These are phyloP conservation scores for Exophiala aquamarina DNA, from an alignment of 2,329 filamentous ascomycete genomes.

Conservation along the genomic window DNA sequence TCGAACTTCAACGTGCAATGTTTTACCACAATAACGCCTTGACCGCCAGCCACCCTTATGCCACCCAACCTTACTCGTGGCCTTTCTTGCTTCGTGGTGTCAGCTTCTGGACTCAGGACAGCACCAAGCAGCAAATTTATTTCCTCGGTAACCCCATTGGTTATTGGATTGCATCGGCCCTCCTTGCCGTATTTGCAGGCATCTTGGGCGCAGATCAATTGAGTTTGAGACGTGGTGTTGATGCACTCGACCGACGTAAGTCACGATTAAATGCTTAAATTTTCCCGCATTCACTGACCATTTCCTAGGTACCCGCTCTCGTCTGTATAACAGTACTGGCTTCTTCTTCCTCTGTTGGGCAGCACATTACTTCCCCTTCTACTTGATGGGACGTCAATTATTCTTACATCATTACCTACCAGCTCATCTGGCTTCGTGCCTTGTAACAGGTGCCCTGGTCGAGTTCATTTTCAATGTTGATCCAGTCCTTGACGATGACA, in stretches of 20 bases:
- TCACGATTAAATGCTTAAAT: slow-evolving; percentile 32
- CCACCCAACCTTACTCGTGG: slow-evolving; percentile 94
- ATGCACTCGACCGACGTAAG: slow-evolving; percentile 91
- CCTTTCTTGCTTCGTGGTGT: slow-evolving; percentile 95
- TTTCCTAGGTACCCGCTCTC: slow-evolving; percentile 72
- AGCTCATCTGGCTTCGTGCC: slow-evolving; percentile 83
- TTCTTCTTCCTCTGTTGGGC: slow-evolving; percentile 99
- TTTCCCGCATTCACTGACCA: slow-evolving; percentile 35
- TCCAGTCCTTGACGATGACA: slow-evolving; percentile 54
- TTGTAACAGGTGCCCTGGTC: slow-evolving; percentile 86
- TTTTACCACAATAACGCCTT: slow-evolving; percentile 99
- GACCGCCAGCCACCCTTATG: slow-evolving; percentile 94
- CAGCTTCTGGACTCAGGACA: slow-evolving; percentile 98
- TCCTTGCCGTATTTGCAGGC: slow-evolving; percentile 89
- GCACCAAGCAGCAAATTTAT: slow-evolving; percentile 95
- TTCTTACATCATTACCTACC: slow-evolving; percentile 98
- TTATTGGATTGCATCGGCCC: slow-evolving; percentile 93
- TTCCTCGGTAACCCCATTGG: slow-evolving; percentile 96
- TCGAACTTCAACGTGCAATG: slow-evolving; percentile 96
- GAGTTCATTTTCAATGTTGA: slow-evolving; percentile 97
- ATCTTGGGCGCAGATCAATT: slow-evolving; percentile 92
- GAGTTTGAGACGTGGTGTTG: slow-evolving; percentile 86
- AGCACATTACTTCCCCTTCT: slow-evolving; percentile 96
- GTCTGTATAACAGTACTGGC: slow-evolving; percentile 95
- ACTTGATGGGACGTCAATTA: slow-evolving; percentile 94